Conservation (phyloP, 2,329 filamentous ascomycete genomes). For the Purpureocillium takamizusanense region DNA sequence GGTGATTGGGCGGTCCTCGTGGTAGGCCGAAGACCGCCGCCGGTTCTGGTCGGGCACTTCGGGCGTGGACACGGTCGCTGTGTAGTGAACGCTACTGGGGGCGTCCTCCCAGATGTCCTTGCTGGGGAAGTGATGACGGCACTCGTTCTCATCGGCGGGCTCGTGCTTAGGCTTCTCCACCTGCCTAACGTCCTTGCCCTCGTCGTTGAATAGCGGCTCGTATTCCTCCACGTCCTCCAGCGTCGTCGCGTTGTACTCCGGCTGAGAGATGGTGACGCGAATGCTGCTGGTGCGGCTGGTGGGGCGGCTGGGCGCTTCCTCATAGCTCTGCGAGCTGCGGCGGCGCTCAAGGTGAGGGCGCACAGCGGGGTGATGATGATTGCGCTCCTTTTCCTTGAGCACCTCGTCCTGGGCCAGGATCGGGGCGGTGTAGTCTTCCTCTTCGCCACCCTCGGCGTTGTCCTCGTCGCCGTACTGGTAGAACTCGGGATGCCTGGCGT, state of each 20-base stretch:
- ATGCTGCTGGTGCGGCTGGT: slow-evolving; percentile 50
- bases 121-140: slow-evolving; percentile 73
- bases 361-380: slow-evolving; percentile 70
- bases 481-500: slow-evolving; percentile 31
- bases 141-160: slow-evolving; percentile 35
- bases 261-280: slow-evolving; percentile 43
- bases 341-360: slow-evolving; percentile 61
- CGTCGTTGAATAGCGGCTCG: slow-evolving; percentile 85
- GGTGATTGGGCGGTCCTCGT: slow-evolving; percentile 36
- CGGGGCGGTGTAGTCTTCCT: slow-evolving; percentile 59
- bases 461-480: slow-evolving; percentile 28
- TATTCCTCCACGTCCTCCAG: slow-evolving; percentile 89
- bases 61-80: slow-evolving; percentile 76
- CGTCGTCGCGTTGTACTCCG: slow-evolving; percentile 54
- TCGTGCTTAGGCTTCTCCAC: slow-evolving; percentile 22
- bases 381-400: slow-evolving; percentile 59
- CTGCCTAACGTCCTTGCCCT: slow-evolving; percentile 43
- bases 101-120: slow-evolving; percentile 97
- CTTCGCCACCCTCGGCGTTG: slow-evolving; percentile 44
- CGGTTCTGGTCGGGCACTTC: slow-evolving; percentile 35
- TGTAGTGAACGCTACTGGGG: slow-evolving; percentile 71
- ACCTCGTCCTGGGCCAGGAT: slow-evolving; percentile 88
- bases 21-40: slow-evolving; percentile 19
- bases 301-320: slow-evolving; percentile 52
- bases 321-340: slow-evolving; percentile 47